phyloP scores from a whole-genome alignment of 805 yeast genomes.

The Brettanomyces bruxellensis region DNA sequence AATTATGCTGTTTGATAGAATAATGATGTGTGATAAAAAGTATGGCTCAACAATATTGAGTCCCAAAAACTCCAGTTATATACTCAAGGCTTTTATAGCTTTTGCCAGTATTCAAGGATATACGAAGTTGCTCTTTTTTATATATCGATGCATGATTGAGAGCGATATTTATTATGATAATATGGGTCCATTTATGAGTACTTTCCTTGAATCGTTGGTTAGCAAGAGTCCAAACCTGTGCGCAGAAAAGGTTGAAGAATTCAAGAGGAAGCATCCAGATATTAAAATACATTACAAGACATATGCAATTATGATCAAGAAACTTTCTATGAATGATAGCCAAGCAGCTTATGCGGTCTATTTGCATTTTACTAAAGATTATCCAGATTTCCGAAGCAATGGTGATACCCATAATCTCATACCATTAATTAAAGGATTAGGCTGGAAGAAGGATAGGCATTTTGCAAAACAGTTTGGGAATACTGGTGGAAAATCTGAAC shows the following conservation, averaged over 20 bases:
- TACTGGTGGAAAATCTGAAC: constrained; percentile 1
- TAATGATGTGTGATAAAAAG: neutral
- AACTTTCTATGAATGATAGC: neutral
- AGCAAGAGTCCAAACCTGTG: neutral
- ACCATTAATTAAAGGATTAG: neutral
- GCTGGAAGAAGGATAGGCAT: neutral
- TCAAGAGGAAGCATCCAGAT: neutral
- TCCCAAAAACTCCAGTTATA: neutral
- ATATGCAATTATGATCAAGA: constrained; percentile 1
- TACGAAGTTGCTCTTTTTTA: neutral
- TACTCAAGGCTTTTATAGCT: constrained; percentile 1
- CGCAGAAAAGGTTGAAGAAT: neutral
- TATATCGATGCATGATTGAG: neutral
- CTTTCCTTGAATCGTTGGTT: neutral
- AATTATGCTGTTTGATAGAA: neutral
- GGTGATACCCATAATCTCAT: neutral
- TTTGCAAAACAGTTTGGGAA: constrained; percentile 1
- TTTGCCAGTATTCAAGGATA: neutral
- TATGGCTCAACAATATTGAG: neutral
- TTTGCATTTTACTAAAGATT: neutral
- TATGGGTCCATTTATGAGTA: neutral
- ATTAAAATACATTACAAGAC: constrained; percentile 1
- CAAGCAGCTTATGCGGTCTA: constrained; percentile 1
- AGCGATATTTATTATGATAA: neutral
- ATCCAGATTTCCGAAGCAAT: neutral